Conservation (phyloP, 768 basidiomycete species). For the Leucocoprinus leucothites region DNA sequence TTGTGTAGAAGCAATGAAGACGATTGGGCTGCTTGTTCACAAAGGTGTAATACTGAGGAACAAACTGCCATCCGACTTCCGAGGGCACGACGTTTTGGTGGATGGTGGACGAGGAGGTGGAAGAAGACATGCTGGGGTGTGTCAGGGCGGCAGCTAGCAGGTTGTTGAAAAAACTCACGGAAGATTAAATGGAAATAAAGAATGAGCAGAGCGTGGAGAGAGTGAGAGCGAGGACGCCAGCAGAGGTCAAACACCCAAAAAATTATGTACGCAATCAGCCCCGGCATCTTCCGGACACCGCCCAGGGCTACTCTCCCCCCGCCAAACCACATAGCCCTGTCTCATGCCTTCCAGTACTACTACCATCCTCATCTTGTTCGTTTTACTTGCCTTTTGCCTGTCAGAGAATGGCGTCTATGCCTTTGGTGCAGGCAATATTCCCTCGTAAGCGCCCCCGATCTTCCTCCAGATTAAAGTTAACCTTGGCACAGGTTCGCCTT, state of each 20-base stretch:
- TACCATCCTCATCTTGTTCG: constrained; percentile 42
- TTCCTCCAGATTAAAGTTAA: constrained; percentile 15
- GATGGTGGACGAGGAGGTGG: constrained; percentile 34
- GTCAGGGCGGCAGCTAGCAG: constrained; percentile 10
- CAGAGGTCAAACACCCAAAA: constrained; percentile 12
- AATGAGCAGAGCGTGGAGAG: constrained; percentile 14
- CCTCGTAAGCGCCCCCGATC: constrained; percentile 42
- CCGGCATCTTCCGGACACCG: constrained; percentile 16
- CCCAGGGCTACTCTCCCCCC: neutral
- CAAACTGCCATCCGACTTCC: constrained; percentile 99
- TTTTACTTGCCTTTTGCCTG: constrained; percentile 54
- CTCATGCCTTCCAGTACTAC: constrained; percentile 33
- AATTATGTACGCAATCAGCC: constrained; percentile 13
- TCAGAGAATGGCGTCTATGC: constrained; percentile 60
- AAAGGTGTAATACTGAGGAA: constrained; percentile 98
- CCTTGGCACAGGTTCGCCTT: constrained; percentile 63
- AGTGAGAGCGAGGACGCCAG: constrained; percentile 13
- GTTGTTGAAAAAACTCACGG: constrained; percentile 30
- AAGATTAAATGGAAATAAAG: constrained; percentile 23
- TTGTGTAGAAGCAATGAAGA: constrained; percentile 98
- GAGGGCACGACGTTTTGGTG: constrained; percentile 77
- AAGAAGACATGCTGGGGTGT: constrained; percentile 33
- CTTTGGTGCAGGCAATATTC: constrained; percentile 87
- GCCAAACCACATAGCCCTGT: neutral
- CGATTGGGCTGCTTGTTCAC: constrained; percentile 97